phyloP scores from a whole-genome alignment of 2,329 filamentous ascomycete genomes.

The Aureobasidium sp. region DNA sequence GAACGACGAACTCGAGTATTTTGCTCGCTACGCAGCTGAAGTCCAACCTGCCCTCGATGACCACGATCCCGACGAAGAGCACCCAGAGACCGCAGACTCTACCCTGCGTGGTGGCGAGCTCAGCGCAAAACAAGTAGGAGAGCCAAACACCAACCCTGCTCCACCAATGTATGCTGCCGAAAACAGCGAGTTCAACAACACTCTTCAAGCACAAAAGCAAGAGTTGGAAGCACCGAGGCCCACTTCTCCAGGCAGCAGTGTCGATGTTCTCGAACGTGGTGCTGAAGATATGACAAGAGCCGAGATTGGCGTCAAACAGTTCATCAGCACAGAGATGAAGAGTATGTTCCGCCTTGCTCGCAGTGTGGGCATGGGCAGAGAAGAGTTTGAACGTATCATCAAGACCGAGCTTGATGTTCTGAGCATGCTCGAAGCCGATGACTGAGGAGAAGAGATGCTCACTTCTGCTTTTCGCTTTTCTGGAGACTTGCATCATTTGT shows the following conservation, averaged over 20 bases:
- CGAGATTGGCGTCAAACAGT: conserved; percentile 70
- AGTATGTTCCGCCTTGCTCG: conserved; percentile 66
- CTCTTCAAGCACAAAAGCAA: conserved; percentile 27
- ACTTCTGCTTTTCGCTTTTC: no score
- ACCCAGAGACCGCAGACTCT: conserved; percentile 37
- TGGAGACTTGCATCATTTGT: neutral
- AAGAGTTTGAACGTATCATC: conserved; percentile 68
- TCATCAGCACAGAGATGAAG: conserved; percentile 70
- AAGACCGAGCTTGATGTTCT: conserved; percentile 65
- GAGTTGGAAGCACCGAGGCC: conserved; percentile 47
- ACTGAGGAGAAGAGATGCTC: conserved; percentile 19
- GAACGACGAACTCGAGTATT: conserved; percentile 62
- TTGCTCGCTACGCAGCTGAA: conserved; percentile 62
- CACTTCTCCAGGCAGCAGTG: conserved; percentile 40
- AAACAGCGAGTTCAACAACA: neutral
- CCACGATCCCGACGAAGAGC: conserved; percentile 70
- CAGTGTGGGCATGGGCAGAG: conserved; percentile 63
- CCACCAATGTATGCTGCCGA: conserved; percentile 1
- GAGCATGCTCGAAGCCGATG: conserved; percentile 58
- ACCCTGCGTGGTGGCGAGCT: conserved; percentile 50
- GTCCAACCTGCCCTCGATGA: conserved; percentile 77
- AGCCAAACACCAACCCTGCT: conserved; percentile 12
- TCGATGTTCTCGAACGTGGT: conserved; percentile 50
- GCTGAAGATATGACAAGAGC: conserved; percentile 44
- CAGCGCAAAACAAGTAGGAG: neutral